A percentile compares a stretch with the other conserved stretches of the same genome.
phyloP scores from a whole-genome alignment of 1,284 basidiomycete genomes.

The Cerioporus squamosus region DNA sequence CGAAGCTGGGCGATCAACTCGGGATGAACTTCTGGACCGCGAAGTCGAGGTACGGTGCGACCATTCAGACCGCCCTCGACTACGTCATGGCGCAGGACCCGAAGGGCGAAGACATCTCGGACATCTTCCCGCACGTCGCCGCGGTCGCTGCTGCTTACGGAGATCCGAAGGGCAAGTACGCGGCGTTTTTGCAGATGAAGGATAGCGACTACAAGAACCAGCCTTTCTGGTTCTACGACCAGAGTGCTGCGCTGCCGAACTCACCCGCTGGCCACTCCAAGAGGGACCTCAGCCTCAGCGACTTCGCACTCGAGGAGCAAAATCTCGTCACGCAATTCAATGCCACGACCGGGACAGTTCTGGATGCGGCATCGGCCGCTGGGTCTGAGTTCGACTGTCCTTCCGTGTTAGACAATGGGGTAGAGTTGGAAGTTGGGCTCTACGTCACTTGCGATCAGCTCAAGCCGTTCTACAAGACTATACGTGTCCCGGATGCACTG shows the following conservation, averaged over 20 bases:
- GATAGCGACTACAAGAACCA: constrained; percentile 42
- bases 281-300: constrained; percentile 5
- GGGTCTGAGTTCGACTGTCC: constrained; percentile 45
- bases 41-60: constrained; percentile 55
- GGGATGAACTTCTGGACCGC: constrained; percentile 55
- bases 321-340: background rate
- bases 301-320: background rate
- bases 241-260: constrained; percentile 37
- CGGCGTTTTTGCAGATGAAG: constrained; percentile 49
- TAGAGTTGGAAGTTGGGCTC: constrained; percentile 54
- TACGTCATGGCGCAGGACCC: constrained; percentile 53
- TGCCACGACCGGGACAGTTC: background rate
- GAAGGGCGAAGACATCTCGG: constrained; percentile 46
- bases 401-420: constrained; percentile 46
- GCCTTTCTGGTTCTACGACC: constrained; percentile 59
- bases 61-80: constrained; percentile 61
- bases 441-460: constrained; percentile 53
- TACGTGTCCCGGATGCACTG: background rate
- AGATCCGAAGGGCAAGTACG: constrained; percentile 57
- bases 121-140: constrained; percentile 57
- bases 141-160: constrained; percentile 59
- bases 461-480: constrained; percentile 42
- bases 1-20: constrained; percentile 58
- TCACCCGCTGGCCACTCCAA: constrained; percentile 31
- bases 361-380: constrained; percentile 6